Percentiles rank a stretch among this genome's conserved stretches.
Conservation (phyloP, 768 basidiomycete species). For the Megacollybia marginata region DNA sequence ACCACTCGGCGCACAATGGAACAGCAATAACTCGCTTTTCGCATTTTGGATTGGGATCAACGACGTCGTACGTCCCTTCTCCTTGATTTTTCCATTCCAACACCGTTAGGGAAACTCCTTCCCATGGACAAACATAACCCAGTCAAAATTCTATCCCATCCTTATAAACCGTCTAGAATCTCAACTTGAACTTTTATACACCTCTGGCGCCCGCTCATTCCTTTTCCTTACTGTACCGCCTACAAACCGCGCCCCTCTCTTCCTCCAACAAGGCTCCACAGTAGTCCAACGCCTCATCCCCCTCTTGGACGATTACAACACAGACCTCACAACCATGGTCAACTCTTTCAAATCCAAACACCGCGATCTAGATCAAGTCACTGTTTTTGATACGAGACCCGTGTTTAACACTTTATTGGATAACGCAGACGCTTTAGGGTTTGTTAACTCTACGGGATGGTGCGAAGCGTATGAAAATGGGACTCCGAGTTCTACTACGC, state of each 20-base stretch:
- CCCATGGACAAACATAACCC: slow-evolving; percentile 32
- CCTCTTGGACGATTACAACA: slow-evolving; percentile 43
- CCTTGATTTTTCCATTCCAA: not conserved
- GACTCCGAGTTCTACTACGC: slow-evolving; percentile 43
- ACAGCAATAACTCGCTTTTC: slow-evolving; percentile 46
- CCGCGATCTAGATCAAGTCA: slow-evolving; percentile 34
- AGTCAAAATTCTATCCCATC: slow-evolving; percentile 25
- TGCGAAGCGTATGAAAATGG: slow-evolving; percentile 55
- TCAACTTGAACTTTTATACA: slow-evolving; percentile 42
- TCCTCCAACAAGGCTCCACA: slow-evolving; percentile 28
- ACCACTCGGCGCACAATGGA: slow-evolving; percentile 41
- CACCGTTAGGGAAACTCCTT: slow-evolving; percentile 37
- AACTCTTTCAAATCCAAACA: slow-evolving; percentile 33
- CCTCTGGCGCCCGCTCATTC: slow-evolving; percentile 49
- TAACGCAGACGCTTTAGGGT: slow-evolving; percentile 43
- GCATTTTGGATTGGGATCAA: slow-evolving; percentile 65
- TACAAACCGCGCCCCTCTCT: slow-evolving; percentile 45
- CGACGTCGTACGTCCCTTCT: slow-evolving; percentile 38
- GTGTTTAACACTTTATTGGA: slow-evolving; percentile 55
- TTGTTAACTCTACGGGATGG: slow-evolving; percentile 51
- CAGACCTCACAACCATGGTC: slow-evolving; percentile 31
- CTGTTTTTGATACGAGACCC: slow-evolving; percentile 47
- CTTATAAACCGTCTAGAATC: slow-evolving; percentile 26
- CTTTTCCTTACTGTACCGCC: slow-evolving; percentile 59
- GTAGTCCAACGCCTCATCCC: slow-evolving; percentile 27